phyloP scores from a whole-genome alignment of 805 yeast genomes.

The Yarrowia divulgata region DNA sequence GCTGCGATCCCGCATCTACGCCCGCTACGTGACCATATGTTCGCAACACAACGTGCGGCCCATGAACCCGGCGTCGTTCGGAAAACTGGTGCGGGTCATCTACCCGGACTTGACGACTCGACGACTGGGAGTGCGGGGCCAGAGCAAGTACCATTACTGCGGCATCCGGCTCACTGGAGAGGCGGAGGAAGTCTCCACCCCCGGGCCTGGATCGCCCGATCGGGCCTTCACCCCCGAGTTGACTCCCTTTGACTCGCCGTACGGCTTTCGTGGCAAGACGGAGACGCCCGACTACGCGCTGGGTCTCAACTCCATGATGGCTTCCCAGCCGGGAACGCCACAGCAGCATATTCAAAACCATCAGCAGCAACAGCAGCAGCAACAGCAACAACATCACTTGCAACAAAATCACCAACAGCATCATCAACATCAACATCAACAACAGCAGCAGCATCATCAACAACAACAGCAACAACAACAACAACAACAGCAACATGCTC shows the following conservation, averaged over 20 bases:
- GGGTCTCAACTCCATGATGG: conserved; percentile 4
- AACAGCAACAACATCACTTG: background rate
- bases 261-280: conserved; percentile 26
- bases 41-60: conserved; percentile 63
- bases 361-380: background rate
- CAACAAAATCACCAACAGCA: background rate
- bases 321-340: conserved; percentile 26
- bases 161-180: conserved; percentile 64
- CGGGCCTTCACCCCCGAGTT: conserved; percentile 38
- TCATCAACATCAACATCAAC: background rate
- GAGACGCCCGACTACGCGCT: conserved; percentile 35
- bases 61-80: conserved; percentile 78
- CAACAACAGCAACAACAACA: background rate
- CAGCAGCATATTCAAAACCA: conserved; percentile 6
- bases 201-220: conserved; percentile 25
- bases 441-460: background rate
- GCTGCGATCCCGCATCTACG: conserved; percentile 72
- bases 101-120: conserved; percentile 76
- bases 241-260: conserved; percentile 39
- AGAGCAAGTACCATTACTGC: conserved; percentile 84
- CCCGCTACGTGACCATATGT: conserved; percentile 66
- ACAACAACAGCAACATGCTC: conserved; percentile 3
- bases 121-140: conserved; percentile 81
- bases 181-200: conserved; percentile 36
- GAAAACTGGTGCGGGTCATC: conserved; percentile 69